Evolutionary conservation across 768 basidiomycete species (phyloP).

Genomic region (Lyophyllum decastes): DNA sequence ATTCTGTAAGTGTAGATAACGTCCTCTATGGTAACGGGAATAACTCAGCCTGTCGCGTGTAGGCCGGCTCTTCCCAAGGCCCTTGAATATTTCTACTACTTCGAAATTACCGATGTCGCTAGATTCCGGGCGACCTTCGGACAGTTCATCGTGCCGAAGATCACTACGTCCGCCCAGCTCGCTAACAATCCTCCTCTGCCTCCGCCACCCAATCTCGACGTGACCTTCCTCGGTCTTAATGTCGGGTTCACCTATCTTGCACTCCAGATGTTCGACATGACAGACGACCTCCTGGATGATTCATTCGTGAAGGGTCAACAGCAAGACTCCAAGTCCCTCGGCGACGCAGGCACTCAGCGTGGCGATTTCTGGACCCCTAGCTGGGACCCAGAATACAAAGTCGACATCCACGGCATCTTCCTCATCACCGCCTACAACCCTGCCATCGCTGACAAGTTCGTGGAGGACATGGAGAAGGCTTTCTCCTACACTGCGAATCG

Average conservation of each 20-base stretch:
- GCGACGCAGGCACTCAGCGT: constrained; percentile 10
- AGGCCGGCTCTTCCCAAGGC: constrained; percentile 19
- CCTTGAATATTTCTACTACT: constrained; percentile 20
- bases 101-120: constrained; percentile 9
- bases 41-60: background rate
- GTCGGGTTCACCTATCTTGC: constrained; percentile 7
- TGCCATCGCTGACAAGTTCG: constrained; percentile 1
- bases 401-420: constrained; percentile 16
- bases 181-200: constrained; percentile 4
- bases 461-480: constrained; percentile 8
- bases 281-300: constrained; percentile 8
- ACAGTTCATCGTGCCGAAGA: constrained; percentile 15
- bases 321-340: constrained; percentile 11
- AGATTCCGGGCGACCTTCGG: constrained; percentile 10
- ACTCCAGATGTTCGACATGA: constrained; percentile 5
- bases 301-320: constrained; percentile 13
- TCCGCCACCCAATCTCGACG: background rate
- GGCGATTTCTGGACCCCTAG: constrained; percentile 8
- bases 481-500: constrained; percentile 1
- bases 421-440: constrained; percentile 11
- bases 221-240: constrained; percentile 10
- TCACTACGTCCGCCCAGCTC: constrained; percentile 12
- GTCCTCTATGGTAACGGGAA: background rate
- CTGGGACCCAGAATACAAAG: constrained; percentile 11
- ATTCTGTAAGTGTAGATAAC: constrained; percentile 10